Evolutionary conservation across 306 rosid species (phyloP), one percentile per base, ranked within the genome.

Genomic region (Gleditsia sinensis): DNA sequence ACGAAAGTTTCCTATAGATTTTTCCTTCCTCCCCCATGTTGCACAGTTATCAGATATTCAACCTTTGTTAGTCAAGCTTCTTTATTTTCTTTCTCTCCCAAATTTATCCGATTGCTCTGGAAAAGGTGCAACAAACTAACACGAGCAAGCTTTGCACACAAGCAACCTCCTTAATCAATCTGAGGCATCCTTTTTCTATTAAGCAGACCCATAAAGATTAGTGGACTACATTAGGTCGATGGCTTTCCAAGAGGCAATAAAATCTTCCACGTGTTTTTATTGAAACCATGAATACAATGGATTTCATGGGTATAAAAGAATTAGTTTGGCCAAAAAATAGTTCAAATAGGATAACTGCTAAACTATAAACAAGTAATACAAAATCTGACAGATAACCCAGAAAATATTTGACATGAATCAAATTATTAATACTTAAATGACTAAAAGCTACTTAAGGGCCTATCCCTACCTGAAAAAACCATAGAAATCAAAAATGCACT

Each of bases 401-500:
- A 33, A 53, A 75, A 21, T 32, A 48, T 60, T 28, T 67, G 69
- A 70, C 75, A 76, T 36, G 50, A 70, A 74, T 8, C 67, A 70
- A 4, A 34, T 55, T 76, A 77, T 55, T 65, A 69, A 66, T 62
- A 40, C n/a, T n/a, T n/a, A n/a, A n/a, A n/a, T n/a, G n/a, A 30
- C 77, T 39, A 68, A 56, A 56, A 62, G 20, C 51, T 67, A 61
- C 56, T 67, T 36, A 42, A 68, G 42, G 72, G 69, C 61, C 68
- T 69, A 33, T 69, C 78, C 74, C 70, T 53, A 25, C 72, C 39
- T 36, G n/a, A 64, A 72, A 56, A 60, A 71, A 46, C 71, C 82
- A n/a, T n/a, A n/a, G 56, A 72, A 64, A 76, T 30, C 86, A 81
- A 78, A 57, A 77, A 37, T 65, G n/a, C n/a, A n/a, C n/a, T n/a